A percentile compares a stretch with the other conserved stretches of the same genome.
These are phyloP conservation scores for Yarrowia osloensis DNA, from an alignment of 805 yeast genomes.

Conservation along the genomic window DNA sequence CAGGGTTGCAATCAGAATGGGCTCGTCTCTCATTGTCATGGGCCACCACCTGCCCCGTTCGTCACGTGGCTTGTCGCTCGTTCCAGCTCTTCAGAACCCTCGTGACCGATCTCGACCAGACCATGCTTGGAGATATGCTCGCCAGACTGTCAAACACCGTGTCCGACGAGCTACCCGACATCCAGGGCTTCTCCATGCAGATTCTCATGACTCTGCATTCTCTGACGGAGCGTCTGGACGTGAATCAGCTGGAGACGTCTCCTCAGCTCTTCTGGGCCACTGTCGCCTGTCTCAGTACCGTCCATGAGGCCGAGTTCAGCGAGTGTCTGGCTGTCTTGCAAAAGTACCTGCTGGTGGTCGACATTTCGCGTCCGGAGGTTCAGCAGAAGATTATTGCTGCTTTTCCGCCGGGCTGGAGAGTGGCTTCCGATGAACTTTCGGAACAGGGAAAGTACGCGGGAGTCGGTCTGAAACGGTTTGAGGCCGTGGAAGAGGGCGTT, in stretches of 20 bases:
- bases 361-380: slow-evolving; percentile 79
- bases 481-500: background rate
- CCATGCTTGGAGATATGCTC: slow-evolving; percentile 90
- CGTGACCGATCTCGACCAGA: slow-evolving; percentile 76
- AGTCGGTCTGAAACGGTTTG: slow-evolving; percentile 13
- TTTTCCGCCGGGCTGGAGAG: slow-evolving; percentile 96
- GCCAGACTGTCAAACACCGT: slow-evolving; percentile 91
- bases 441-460: slow-evolving; percentile 28
- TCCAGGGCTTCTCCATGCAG: slow-evolving; percentile 96
- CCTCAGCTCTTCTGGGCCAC: slow-evolving; percentile 96
- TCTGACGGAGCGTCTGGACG: slow-evolving; percentile 78
- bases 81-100: slow-evolving; percentile 89
- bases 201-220: slow-evolving; percentile 95
- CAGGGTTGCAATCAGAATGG: slow-evolving; percentile 76
- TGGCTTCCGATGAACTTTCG: slow-evolving; percentile 7
- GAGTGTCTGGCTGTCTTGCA: slow-evolving; percentile 82
- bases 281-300: slow-evolving; percentile 85
- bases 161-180: slow-evolving; percentile 83
- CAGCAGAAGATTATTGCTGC: slow-evolving; percentile 79
- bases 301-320: slow-evolving; percentile 89
- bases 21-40: slow-evolving; percentile 77
- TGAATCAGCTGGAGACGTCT: slow-evolving; percentile 75
- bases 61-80: slow-evolving; percentile 95
- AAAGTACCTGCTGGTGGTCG: slow-evolving; percentile 83
- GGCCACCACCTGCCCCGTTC: slow-evolving; percentile 97